Conservation (phyloP, 805 yeast species). For the Maudiozyma pseudohumilis region DNA sequence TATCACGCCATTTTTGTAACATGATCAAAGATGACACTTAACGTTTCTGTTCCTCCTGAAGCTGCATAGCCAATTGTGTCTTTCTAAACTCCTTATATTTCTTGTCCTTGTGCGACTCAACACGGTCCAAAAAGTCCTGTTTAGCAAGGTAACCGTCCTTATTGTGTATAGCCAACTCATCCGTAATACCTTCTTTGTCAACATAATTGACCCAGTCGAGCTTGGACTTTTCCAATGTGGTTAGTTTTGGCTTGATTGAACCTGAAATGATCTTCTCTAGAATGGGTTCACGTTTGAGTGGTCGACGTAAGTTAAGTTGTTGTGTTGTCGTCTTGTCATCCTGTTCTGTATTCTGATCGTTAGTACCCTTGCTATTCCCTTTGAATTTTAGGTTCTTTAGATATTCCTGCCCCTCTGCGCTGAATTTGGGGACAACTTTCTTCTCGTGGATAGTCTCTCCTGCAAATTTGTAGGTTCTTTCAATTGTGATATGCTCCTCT, state of each 20-base stretch:
- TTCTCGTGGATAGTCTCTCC: constrained; percentile 73
- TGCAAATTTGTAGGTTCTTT: constrained; percentile 77
- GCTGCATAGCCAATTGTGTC: constrained; percentile 26
- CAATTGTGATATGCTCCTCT: constrained; percentile 56
- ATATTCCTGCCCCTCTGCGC: constrained; percentile 84
- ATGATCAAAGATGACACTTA: not conserved
- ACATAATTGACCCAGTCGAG: constrained; percentile 94
- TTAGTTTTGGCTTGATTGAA: constrained; percentile 65
- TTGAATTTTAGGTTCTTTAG: constrained; percentile 42
- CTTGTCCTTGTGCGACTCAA: constrained; percentile 39
- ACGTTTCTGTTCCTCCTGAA: constrained; percentile 5
- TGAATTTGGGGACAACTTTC: constrained; percentile 61
- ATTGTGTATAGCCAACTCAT: constrained; percentile 70
- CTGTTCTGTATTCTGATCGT: constrained; percentile 8
- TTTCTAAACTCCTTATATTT: constrained; percentile 32
- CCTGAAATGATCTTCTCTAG: constrained; percentile 66
- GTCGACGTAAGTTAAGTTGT: constrained; percentile 37
- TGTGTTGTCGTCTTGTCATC: not conserved
- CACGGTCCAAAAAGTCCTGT: constrained; percentile 78
- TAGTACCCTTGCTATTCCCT: constrained; percentile 6
- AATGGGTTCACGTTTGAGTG: constrained; percentile 63
- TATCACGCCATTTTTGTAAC: too few relatives aligned
- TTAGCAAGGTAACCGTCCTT: constrained; percentile 86
- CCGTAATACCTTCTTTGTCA: constrained; percentile 73
- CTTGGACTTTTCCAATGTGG: constrained; percentile 86